Conservation (phyloP, 2,329 filamentous ascomycete genomes). For the Aspergillus carbonarius region DNA sequence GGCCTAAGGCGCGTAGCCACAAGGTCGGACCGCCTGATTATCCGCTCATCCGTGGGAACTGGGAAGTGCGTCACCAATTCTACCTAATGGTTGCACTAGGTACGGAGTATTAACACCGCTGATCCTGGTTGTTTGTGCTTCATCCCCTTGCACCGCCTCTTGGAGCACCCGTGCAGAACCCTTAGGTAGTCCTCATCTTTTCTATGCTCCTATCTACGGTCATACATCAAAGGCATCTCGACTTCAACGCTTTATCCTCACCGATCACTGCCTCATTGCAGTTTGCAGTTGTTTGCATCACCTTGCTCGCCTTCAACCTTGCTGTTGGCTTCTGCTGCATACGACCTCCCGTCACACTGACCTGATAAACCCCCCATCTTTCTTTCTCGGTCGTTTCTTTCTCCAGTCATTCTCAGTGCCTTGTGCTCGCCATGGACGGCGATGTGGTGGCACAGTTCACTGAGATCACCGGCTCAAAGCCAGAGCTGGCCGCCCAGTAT, state of each 20-base stretch:
- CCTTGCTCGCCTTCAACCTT: constrained; percentile 6
- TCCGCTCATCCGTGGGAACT: neutral
- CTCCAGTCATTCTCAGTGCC: neutral
- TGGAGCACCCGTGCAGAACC: neutral
- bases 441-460: constrained; percentile 73
- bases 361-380: constrained; percentile 4
- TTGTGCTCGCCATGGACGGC: constrained; percentile 60
- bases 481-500: constrained; percentile 75
- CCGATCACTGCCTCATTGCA: constrained; percentile 8
- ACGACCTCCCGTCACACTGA: neutral
- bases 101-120: neutral
- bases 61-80: constrained; percentile 1
- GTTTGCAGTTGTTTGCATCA: constrained; percentile 36
- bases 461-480: constrained; percentile 73
- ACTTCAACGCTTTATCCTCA: neutral
- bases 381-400: neutral
- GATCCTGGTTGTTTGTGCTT: neutral
- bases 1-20: neutral
- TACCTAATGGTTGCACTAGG: neutral
- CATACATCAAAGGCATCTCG: neutral
- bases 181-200: neutral
- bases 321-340: constrained; percentile 4
- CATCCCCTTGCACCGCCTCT: neutral
- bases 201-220: neutral
- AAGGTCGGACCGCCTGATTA: neutral